Conservation (phyloP, 805 yeast species). For the Candida suzukii region DNA sequence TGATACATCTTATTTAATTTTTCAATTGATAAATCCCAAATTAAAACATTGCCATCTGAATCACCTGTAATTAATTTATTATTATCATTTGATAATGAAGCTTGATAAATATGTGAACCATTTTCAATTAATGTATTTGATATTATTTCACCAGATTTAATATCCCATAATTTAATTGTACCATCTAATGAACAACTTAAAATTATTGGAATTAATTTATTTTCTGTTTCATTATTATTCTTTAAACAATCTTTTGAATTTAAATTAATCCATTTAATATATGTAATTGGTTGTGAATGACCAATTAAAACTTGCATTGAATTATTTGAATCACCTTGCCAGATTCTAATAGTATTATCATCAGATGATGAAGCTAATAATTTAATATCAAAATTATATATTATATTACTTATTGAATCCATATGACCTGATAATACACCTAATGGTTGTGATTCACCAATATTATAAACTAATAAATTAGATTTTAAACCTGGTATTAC, state of each 20-base stretch:
- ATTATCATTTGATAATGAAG: slow-evolving; percentile 40
- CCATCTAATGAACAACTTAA: slow-evolving; percentile 68
- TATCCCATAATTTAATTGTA: slow-evolving; percentile 61
- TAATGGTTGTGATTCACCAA: slow-evolving; percentile 38
- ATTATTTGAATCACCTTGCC: slow-evolving; percentile 61
- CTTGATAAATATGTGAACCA: slow-evolving; percentile 50
- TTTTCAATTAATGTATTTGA: slow-evolving; percentile 30
- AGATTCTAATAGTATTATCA: slow-evolving; percentile 64
- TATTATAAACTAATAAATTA: slow-evolving; percentile 47
- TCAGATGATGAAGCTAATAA: slow-evolving; percentile 71
- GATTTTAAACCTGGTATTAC: slow-evolving; percentile 60
- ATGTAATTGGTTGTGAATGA: slow-evolving; percentile 53
- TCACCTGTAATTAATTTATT: slow-evolving; percentile 56
- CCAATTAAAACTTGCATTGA: slow-evolving; percentile 42
- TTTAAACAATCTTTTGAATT: slow-evolving; percentile 9
- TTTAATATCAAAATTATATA: slow-evolving; percentile 44
- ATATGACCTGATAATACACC: slow-evolving; percentile 61
- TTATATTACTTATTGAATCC: slow-evolving; percentile 46
- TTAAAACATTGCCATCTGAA: slow-evolving; percentile 48
- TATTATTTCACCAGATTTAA: slow-evolving; percentile 32
- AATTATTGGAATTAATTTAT: slow-evolving; percentile 13
- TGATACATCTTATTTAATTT: background rate
- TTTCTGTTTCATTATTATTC: slow-evolving; percentile 10
- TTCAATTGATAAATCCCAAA: slow-evolving; percentile 36
- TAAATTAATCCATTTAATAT: slow-evolving; percentile 44